These are phyloP conservation scores for Myriosclerotinia scirpicola DNA, from an alignment of 2,329 filamentous ascomycete species.

Conservation along the genomic window DNA sequence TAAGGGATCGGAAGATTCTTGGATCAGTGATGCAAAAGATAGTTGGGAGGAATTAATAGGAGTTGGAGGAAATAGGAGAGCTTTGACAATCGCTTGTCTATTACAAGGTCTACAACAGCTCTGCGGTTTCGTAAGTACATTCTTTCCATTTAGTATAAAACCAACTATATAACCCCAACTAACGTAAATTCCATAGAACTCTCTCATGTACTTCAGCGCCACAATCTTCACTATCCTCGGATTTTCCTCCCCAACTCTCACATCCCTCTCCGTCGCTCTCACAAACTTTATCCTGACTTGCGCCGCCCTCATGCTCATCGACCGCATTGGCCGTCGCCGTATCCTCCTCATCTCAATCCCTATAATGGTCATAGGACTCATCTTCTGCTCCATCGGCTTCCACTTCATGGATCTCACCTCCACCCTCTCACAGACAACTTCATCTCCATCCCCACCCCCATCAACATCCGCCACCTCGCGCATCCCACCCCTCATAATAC, in stretches of 20 bases:
- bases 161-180: conserved; percentile 26
- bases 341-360: conserved; percentile 83
- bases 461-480: conserved; percentile 33
- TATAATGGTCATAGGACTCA: conserved; percentile 74
- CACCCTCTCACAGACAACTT: conserved; percentile 22
- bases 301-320: conserved; percentile 73
- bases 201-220: conserved; percentile 87
- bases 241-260: conserved; percentile 76
- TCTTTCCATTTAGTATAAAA: not conserved
- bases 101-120: conserved; percentile 87
- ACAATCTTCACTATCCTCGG: conserved; percentile 78
- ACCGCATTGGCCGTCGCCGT: conserved; percentile 73
- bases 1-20: conserved; percentile 28
- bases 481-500: conserved; percentile 56
- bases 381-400: conserved; percentile 73
- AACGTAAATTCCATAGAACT: conserved; percentile 57
- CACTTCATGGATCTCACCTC: conserved; percentile 49
- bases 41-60: conserved; percentile 55
- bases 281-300: conserved; percentile 82
- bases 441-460: not conserved
- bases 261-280: conserved; percentile 74
- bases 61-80: conserved; percentile 66
- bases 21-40: conserved; percentile 39
- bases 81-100: conserved; percentile 80
- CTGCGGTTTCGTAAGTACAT: conserved; percentile 68